Conservation (phyloP, 306 rosid genomes). For the Quillaja saponaria region DNA sequence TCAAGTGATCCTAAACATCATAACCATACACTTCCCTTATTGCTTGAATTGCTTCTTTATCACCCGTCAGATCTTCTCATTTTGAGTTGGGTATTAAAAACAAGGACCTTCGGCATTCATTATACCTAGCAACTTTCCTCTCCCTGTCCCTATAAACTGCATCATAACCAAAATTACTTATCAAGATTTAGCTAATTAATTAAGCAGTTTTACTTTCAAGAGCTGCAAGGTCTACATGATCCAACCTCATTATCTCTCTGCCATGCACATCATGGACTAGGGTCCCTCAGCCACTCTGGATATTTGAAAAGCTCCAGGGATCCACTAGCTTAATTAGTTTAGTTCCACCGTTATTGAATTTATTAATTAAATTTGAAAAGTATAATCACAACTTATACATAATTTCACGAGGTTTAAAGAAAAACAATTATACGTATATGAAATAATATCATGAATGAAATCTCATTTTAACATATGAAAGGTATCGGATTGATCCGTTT, state of each 20-base stretch:
- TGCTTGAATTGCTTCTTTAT: constrained; percentile 42
- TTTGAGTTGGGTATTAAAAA: constrained; percentile 50
- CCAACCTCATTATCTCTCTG: constrained; percentile 47
- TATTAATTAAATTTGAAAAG: too few species aligned
- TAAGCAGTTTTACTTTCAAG: constrained; percentile 46
- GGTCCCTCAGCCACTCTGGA: constrained; percentile 46
- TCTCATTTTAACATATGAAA: too few species aligned
- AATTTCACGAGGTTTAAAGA: too few species aligned
- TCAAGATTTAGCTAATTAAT: not conserved
- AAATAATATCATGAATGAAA: too few species aligned
- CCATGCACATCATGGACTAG: constrained; percentile 50
- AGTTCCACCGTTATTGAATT: too few species aligned
- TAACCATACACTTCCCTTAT: constrained; percentile 51
- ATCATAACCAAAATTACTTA: not conserved
- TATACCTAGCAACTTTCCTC: constrained; percentile 58
- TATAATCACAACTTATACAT: constrained; percentile 49
- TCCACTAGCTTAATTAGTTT: constrained; percentile 52
- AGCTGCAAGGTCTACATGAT: constrained; percentile 57
- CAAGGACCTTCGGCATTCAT: constrained; percentile 47
- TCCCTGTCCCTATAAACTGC: constrained; percentile 70
- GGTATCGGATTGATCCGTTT: too few species aligned
- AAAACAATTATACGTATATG: too few species aligned
- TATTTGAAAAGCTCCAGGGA: constrained; percentile 61
- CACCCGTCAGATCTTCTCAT: constrained; percentile 63
- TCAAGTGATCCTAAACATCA: constrained; percentile 65